A percentile compares a stretch with the other conserved stretches of the same genome.
Evolutionary conservation across 2,329 filamentous ascomycete genomes (phyloP).

Genomic region (Diaporthe batatas): DNA sequence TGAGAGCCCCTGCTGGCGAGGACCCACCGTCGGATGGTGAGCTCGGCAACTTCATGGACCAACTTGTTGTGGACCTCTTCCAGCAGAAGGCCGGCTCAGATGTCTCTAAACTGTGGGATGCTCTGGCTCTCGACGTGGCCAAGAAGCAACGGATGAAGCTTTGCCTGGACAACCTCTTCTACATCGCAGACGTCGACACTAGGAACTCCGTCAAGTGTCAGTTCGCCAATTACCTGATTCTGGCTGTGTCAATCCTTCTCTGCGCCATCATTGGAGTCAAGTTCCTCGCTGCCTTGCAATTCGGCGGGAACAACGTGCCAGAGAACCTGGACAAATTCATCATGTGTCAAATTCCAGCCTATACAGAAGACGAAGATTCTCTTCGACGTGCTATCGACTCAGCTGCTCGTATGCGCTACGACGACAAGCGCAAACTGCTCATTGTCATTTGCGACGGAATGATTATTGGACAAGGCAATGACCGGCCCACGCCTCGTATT

Average conservation of each 20-base stretch:
- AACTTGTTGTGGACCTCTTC: constrained; percentile 81
- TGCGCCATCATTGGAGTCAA: constrained; percentile 91
- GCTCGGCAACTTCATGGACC: constrained; percentile 85
- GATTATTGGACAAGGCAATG: constrained; percentile 99
- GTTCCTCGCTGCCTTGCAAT: constrained; percentile 95
- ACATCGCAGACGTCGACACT: constrained; percentile 91
- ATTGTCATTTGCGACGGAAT: constrained; percentile 97
- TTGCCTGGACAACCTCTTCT: constrained; percentile 95
- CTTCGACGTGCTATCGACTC: constrained; percentile 97
- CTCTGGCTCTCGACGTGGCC: constrained; percentile 69
- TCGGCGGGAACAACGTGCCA: constrained; percentile 88
- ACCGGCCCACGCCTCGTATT: constrained; percentile 93
- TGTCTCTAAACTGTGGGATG: constrained; percentile 85
- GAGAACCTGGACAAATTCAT: constrained; percentile 99
- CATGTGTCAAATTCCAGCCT: constrained; percentile 97
- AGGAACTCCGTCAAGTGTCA: constrained; percentile 86
- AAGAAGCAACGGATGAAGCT: constrained; percentile 78
- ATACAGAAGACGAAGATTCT: constrained; percentile 98
- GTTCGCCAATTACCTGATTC: constrained; percentile 90
- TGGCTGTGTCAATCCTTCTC: constrained; percentile 86
- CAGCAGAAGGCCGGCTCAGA: constrained; percentile 81
- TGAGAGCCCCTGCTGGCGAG: constrained; percentile 69
- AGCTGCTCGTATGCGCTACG: constrained; percentile 93
- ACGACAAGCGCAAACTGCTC: constrained; percentile 97
- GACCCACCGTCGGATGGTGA: constrained; percentile 58